phyloP scores from a whole-genome alignment of 2,329 filamentous ascomycete species.

The Trichoderma aggressivum region DNA sequence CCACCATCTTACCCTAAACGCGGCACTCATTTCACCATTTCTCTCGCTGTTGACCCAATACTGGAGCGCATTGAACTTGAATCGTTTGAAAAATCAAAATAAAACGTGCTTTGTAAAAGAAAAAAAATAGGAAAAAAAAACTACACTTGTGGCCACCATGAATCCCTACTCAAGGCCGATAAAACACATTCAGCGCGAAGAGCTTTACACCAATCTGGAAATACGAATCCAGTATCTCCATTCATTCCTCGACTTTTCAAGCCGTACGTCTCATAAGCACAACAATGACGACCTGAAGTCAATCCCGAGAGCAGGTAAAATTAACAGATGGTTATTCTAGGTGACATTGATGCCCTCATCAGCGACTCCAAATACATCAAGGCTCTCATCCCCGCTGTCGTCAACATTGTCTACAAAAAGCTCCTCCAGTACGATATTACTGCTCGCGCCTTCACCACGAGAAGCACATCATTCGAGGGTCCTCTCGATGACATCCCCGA shows the following conservation, averaged over 20 bases:
- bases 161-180: constrained; percentile 30
- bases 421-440: constrained; percentile 79
- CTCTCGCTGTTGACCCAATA: background rate
- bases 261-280: constrained; percentile 47
- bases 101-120: background rate
- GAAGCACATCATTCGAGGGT: constrained; percentile 62
- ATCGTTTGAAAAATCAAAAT: too few relatives aligned
- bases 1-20: background rate
- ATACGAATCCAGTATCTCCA: constrained; percentile 69
- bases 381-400: constrained; percentile 75
- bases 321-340: constrained; percentile 36
- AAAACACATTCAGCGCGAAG: constrained; percentile 66
- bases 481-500: constrained; percentile 60
- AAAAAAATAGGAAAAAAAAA: too few relatives aligned
- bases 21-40: background rate
- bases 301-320: background rate
- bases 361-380: constrained; percentile 73
- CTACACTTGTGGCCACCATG: background rate
- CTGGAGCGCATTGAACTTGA: rapidly evolving
- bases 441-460: constrained; percentile 67
- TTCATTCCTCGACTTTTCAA: constrained; percentile 71
- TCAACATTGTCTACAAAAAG: constrained; percentile 83
- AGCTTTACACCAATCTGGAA: constrained; percentile 68
- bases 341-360: constrained; percentile 68
- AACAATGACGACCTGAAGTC: background rate